These are phyloP conservation scores for Neofusicoccum sp. DNA, from an alignment of 2,329 filamentous ascomycete genomes.

Conservation along the genomic window DNA sequence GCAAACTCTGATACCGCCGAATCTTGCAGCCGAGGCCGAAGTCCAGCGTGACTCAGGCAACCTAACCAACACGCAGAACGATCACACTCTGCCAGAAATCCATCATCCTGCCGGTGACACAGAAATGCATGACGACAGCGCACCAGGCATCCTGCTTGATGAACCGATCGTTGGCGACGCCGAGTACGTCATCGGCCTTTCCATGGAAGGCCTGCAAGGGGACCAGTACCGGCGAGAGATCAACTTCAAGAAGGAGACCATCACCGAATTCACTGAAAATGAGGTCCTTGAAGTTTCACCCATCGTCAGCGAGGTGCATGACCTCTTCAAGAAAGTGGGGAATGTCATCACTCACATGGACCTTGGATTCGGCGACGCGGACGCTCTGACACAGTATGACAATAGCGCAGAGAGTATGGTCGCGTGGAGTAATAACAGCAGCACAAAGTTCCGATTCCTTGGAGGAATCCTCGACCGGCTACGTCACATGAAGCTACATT, in stretches of 20 bases:
- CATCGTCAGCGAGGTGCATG: neutral
- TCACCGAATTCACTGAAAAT: neutral
- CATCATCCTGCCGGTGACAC: neutral
- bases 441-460: slow-evolving; percentile 39
- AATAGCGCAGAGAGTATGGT: slow-evolving; percentile 10
- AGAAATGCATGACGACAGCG: neutral
- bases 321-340: neutral
- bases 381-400: slow-evolving; percentile 23
- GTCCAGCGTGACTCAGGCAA: neutral
- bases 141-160: neutral
- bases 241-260: neutral
- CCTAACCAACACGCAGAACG: neutral
- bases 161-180: neutral
- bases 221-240: slow-evolving; percentile 12
- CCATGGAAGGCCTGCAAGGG: slow-evolving; percentile 15
- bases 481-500: slow-evolving; percentile 23
- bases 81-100: neutral
- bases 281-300: neutral
- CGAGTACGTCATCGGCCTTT: slow-evolving; percentile 15
- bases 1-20: neutral
- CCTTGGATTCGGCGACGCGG: neutral
- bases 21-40: neutral
- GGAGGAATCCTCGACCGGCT: slow-evolving; percentile 30
- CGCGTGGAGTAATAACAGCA: slow-evolving; percentile 25
- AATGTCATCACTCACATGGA: slow-evolving; percentile 12